Evolutionary conservation across 192 early-diverging fungal genomes (phyloP), one percentile per base, ranked within the genome.

Genomic region (Kappamyces sp.): DNA sequence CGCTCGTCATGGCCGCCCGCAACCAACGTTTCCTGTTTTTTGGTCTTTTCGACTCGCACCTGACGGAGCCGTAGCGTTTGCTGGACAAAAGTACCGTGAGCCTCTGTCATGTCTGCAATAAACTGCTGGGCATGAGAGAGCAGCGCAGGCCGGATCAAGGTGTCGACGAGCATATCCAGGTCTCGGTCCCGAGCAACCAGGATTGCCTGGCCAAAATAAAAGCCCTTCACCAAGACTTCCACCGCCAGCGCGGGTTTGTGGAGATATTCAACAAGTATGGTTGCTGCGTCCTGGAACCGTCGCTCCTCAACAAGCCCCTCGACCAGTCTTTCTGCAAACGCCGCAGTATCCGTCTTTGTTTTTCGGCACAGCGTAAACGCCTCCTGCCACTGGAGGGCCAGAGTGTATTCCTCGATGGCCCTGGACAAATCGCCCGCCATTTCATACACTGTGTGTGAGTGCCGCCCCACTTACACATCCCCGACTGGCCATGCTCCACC

Each of bases 111-210:
- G 42, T 86, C 83, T 38, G 87, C 84, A 41, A 80, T 67, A 13
- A 83, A 58, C 32, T 40, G n/a, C 31, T 60, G 5, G 12, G 41
- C 64, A 31, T 48, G 9, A 32, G 36, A 46, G 38, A 65, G 47
- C 9, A 81, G 13, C 31, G 82, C 89, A 0, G 91, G 91, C 5
- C 68, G 73, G 35, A 94, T 66, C 9, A 83, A 78, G 5, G 87
- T 87, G n/a, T 84, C 84, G 47, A 97, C 74, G 36, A 96, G 62
- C 67, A 92, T 90, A 0, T 66, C 34, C 10, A 85, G 84, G 37
- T 72, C 65, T 41, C 78, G 68, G 37, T 76, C 37, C n/a, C 83
- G 72, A 32, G 82, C 71, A 74, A 78, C 48, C 3, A 61, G 37
- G 44, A 62, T 53, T 13, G 38, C 42, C 44, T 7, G 43, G 43